Evolutionary conservation across 2,329 filamentous ascomycete species (phyloP).

Genomic region (Beauveria sp.): DNA sequence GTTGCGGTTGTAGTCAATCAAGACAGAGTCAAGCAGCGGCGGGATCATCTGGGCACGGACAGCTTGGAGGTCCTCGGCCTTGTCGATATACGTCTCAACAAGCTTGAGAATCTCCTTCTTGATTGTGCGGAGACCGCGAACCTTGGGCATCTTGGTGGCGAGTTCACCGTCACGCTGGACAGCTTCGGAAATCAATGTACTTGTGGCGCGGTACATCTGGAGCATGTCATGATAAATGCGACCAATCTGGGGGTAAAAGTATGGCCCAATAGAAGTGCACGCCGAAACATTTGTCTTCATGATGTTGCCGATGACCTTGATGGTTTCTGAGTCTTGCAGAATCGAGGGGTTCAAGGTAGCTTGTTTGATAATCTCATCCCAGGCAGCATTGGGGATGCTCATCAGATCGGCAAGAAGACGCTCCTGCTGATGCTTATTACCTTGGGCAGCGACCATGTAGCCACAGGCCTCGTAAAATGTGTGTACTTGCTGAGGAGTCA

Average conservation of each 20-base stretch:
- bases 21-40: conserved; percentile 85
- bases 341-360: conserved; percentile 80
- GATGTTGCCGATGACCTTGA: conserved; percentile 98
- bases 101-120: conserved; percentile 99
- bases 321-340: conserved; percentile 86
- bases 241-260: conserved; percentile 97
- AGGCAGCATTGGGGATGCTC: conserved; percentile 86
- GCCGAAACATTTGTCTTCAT: conserved; percentile 99
- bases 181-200: conserved; percentile 87
- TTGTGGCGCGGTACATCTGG: conserved; percentile 98
- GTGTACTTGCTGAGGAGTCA: conserved; percentile 94
- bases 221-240: conserved; percentile 98
- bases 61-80: conserved; percentile 91
- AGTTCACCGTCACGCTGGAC: conserved; percentile 82
- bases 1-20: conserved; percentile 95
- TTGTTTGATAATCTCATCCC: conserved; percentile 88
- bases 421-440: conserved; percentile 90
- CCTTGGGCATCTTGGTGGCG: conserved; percentile 94
- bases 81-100: conserved; percentile 96
- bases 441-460: conserved; percentile 98
- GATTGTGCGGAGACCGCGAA: conserved; percentile 89
- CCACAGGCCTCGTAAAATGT: conserved; percentile 99
- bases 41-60: conserved; percentile 92
- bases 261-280: conserved; percentile 89
- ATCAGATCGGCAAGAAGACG: conserved; percentile 85